Percentiles rank a stretch among this genome's conserved stretches.
Conservation (phyloP, 2,329 filamentous ascomycete species). For the Mycogone perniciosa region DNA sequence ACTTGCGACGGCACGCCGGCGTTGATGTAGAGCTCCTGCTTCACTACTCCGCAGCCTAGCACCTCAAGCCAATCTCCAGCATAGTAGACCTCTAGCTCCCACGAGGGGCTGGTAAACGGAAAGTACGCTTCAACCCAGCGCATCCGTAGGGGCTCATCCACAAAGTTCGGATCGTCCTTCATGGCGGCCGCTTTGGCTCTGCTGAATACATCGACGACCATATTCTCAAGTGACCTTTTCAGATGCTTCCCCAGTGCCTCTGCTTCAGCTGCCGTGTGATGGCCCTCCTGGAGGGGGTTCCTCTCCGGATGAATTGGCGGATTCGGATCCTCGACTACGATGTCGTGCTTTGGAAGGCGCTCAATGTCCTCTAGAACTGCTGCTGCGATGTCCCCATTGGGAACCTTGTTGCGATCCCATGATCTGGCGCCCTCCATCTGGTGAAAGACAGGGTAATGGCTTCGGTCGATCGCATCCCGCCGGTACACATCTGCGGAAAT, state of each 20-base stretch:
- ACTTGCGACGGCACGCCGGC: conserved; percentile 69
- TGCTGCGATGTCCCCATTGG: conserved; percentile 51
- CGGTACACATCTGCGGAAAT: conserved; percentile 94
- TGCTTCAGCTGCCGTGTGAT: conserved; percentile 69
- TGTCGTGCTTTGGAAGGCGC: conserved; percentile 62
- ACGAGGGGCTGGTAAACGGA: conserved; percentile 91
- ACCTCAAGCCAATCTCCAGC: conserved; percentile 93
- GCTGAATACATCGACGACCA: conserved; percentile 84
- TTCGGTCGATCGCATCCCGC: conserved; percentile 87
- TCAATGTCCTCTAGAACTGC: conserved; percentile 66
- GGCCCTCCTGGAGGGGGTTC: conserved; percentile 72
- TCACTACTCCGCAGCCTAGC: conserved; percentile 83
- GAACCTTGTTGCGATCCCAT: conserved; percentile 67
- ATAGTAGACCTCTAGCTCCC: conserved; percentile 95
- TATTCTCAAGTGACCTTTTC: conserved; percentile 80
- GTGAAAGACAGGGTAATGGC: conserved; percentile 95
- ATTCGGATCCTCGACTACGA: conserved; percentile 78
- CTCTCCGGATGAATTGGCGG: conserved; percentile 68
- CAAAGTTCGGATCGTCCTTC: conserved; percentile 41
- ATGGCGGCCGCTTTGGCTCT: conserved; percentile 63
- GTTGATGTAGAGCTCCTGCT: conserved; percentile 72
- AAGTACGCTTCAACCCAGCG: conserved; percentile 98
- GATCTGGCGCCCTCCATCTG: conserved; percentile 95
- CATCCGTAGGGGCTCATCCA: conserved; percentile 69
- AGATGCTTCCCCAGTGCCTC: conserved; percentile 79